These are phyloP conservation scores for Cicer yamashitae DNA, from an alignment of 306 rosid genomes.

Conservation along the genomic window DNA sequence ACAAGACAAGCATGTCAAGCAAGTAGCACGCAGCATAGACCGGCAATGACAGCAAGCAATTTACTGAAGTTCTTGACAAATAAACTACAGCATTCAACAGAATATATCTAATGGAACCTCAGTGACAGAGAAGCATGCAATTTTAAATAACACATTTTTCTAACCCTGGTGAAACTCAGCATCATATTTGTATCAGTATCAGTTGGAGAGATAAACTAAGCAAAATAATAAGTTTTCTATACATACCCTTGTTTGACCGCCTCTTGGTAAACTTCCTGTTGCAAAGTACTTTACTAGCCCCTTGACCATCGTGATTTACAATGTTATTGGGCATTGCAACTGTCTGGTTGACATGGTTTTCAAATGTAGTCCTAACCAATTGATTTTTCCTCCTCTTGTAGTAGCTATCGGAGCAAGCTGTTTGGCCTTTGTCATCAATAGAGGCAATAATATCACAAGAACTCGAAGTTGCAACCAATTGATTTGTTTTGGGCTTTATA, in stretches of 20 bases:
- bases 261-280: constrained; percentile 63
- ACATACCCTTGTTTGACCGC: constrained; percentile 72
- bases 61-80: constrained; percentile 26
- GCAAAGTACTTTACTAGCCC: constrained; percentile 55
- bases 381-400: constrained; percentile 89
- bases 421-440: constrained; percentile 59
- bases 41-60: constrained; percentile 4
- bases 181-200: constrained; percentile 26
- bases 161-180: constrained; percentile 14
- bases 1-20: constrained; percentile 16
- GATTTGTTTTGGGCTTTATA: constrained; percentile 84
- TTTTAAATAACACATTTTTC: constrained; percentile 29
- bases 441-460: constrained; percentile 54
- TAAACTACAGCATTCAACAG: constrained; percentile 26
- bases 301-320: constrained; percentile 54
- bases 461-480: constrained; percentile 81
- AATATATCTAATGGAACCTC: constrained; percentile 36
- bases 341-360: constrained; percentile 55
- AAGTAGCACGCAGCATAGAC: constrained; percentile 25
- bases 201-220: constrained; percentile 28
- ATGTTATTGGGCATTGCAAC: constrained; percentile 49
- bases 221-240: constrained; percentile 39
- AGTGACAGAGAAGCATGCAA: constrained; percentile 18
- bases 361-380: constrained; percentile 73
- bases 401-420: constrained; percentile 71